Evolutionary conservation across 164 flowering plant species (phyloP).

Genomic region (Euptelea pleiosperma): DNA sequence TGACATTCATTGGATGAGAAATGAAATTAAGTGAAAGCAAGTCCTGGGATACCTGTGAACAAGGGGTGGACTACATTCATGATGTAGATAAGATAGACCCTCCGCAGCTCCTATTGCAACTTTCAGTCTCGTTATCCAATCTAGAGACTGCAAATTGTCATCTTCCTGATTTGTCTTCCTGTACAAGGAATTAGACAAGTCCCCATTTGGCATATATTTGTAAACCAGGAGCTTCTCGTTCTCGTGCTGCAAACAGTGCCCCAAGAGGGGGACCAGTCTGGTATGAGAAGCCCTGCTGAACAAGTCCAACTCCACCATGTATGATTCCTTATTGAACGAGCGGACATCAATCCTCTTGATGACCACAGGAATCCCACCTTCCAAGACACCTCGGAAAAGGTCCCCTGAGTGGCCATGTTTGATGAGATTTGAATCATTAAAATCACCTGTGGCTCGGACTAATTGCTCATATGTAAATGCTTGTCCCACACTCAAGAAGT

Average conservation of each 20-base stretch:
- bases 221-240: conserved; percentile 77
- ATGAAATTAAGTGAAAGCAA: conserved; percentile 2
- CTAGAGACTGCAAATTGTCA: conserved; percentile 76
- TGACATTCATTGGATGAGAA: not conserved
- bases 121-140: conserved; percentile 95
- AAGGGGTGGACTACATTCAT: conserved; percentile 80
- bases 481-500: conserved; percentile 63
- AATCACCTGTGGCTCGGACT: conserved; percentile 62
- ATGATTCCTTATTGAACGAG: conserved; percentile 50
- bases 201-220: conserved; percentile 86
- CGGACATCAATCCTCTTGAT: conserved; percentile 62
- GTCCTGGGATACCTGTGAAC: conserved; percentile 73
- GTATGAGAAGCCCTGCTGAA: conserved; percentile 62
- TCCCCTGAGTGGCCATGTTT: conserved; percentile 92
- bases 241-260: conserved; percentile 84
- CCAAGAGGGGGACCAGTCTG: conserved; percentile 87
- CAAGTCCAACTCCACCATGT: conserved; percentile 63
- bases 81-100: conserved; percentile 78
- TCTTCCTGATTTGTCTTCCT: conserved; percentile 48
- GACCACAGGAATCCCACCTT: conserved; percentile 57
- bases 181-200: conserved; percentile 71
- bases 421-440: conserved; percentile 66
- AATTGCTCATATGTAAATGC: conserved; percentile 71
- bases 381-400: conserved; percentile 65
- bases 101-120: conserved; percentile 94